Evolutionary conservation across 2,329 filamentous ascomycete species (phyloP), one percentile per base, ranked within the genome.

Genomic region (Leptographium wingfieldii): DNA sequence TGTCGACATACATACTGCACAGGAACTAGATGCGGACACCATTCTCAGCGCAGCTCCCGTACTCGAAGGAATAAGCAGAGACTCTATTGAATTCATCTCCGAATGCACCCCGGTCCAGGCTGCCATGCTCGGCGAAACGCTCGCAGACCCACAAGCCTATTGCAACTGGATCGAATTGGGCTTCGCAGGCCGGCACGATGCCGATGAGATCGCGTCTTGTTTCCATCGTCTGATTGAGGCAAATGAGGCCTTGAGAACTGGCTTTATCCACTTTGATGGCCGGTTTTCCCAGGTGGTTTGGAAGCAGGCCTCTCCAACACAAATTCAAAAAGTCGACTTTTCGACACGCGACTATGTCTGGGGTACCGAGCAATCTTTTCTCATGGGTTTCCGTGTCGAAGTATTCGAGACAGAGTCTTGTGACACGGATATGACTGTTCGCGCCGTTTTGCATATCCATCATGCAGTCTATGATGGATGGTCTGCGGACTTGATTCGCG

Each of bases 401-500:
- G 71, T 91, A 1, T 6, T 3, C 16, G 43, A 25, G 5, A 16
- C 22, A 33, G 31, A 27, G 61, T 31, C 60, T 5, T 3, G 38
- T 3, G 49, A 59, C 10, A 65, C 48, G 10, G 19, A 14, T 11
- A 10, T 11, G 14, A 7, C 38, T 10, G 22, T 68, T 3, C 65
- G 73, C 4, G 69, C 69, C 61, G 71, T 81, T 12, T 58, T 89
- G 53, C 77, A 86, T 14, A 75, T 95, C 0, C 91, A 95, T 68
- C 92, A 96, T 71, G 84, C 89, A 0, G 70, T 95, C 1, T 96
- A 95, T 68, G 92, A 96, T 70, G 92, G 91, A n/a, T 96, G 92
- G 92, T 92, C 90, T 0, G 80, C 91, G 68, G 87, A 96, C 57
- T 75, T 92, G 35, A 71, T 95, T 0, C 66, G 89, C 16, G 73